phyloP scores from a whole-genome alignment of 2,329 filamentous ascomycete species.

The Ophioceras dolichostomum region DNA sequence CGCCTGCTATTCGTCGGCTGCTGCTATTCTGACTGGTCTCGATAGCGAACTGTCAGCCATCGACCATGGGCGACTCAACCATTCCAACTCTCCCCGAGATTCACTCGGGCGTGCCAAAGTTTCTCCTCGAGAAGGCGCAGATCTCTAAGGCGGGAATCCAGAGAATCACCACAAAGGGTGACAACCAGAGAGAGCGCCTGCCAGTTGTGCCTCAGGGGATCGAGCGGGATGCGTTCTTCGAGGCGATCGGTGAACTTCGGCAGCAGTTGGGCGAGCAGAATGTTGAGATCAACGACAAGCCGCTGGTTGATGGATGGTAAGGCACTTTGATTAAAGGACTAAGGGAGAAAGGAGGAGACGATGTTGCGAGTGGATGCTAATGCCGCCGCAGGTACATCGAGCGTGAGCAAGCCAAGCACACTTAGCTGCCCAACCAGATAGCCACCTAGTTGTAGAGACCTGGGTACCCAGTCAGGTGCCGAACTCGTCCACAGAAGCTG shows the following conservation, averaged over 20 bases:
- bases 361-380: slow-evolving; percentile 1
- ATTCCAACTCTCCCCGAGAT: slow-evolving; percentile 22
- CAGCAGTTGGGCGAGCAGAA: slow-evolving; percentile 20
- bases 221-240: slow-evolving; percentile 15
- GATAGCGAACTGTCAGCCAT: too few relatives aligned
- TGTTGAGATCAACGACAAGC: slow-evolving; percentile 27
- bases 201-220: slow-evolving; percentile 26
- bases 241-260: slow-evolving; percentile 22
- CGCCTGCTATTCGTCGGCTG: too few relatives aligned
- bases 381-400: slow-evolving; percentile 16
- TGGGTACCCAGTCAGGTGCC: too few relatives aligned
- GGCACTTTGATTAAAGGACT: slow-evolving; percentile 6
- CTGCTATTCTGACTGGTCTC: too few relatives aligned
- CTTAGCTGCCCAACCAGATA: too few relatives aligned
- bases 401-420: slow-evolving; percentile 14
- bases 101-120: slow-evolving; percentile 25
- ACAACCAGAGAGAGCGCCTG: slow-evolving; percentile 14
- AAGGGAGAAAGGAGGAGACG: too few relatives aligned
- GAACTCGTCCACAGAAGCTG: too few relatives aligned
- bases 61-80: too few relatives aligned
- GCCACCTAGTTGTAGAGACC: too few relatives aligned
- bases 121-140: slow-evolving; percentile 22
- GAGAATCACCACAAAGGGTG: slow-evolving; percentile 18
- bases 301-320: slow-evolving; percentile 25
- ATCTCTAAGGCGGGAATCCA: slow-evolving; percentile 20